Base-by-base conservation (phyloP, 2,329 filamentous ascomycete species). In the Colletotrichum agaves region DNA sequence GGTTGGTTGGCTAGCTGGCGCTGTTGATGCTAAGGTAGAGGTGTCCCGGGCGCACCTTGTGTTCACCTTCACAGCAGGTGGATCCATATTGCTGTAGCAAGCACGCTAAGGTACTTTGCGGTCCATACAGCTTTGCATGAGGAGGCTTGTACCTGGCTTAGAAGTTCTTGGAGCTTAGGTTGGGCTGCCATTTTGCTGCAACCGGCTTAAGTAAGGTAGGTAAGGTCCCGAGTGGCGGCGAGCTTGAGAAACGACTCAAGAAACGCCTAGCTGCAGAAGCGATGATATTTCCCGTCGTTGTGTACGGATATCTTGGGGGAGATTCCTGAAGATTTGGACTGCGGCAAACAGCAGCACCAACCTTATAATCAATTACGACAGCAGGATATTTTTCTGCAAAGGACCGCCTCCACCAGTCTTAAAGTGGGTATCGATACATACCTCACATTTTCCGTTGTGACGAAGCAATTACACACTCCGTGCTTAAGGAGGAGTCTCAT, bases 1-100 rank as follows among this genome's bases (percentile, higher is more conserved):
- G 61, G 65, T 68, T 68, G 65, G 65, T 35, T 58, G 65, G 61
- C 33, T 49, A 27, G 33, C 8, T 50, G 49, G 57, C 44, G 31
- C 27, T 47, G 5, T 23, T 13, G 17, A 23, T 27, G 23, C 23
- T 27, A 4, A 4, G 3, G 3, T 6, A 1, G 5, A 1, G 23
- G 5, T 50, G 44, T 49, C 19, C 31, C 13, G 27, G 46, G 56
- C 33, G 27, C 27, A 19, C 43, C 33, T 21, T 12, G 27, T 31
- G 41, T 44, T 46, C 43, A 37, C 33, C 31, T 53, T 53, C 15
- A 47, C 44, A 19, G 50, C 33, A n/a, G 50, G 31, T 53, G 50
- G 50, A 17, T n/a, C 50, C 50, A 37, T 31, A 31, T n/a, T 6
- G 49, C 31, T 37, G 7, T 50, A 43, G 7, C 27, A 41, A 17